Evolutionary conservation across 352 stramenopile genomes (phyloP).

Genomic region (Pythium aquatile): DNA sequence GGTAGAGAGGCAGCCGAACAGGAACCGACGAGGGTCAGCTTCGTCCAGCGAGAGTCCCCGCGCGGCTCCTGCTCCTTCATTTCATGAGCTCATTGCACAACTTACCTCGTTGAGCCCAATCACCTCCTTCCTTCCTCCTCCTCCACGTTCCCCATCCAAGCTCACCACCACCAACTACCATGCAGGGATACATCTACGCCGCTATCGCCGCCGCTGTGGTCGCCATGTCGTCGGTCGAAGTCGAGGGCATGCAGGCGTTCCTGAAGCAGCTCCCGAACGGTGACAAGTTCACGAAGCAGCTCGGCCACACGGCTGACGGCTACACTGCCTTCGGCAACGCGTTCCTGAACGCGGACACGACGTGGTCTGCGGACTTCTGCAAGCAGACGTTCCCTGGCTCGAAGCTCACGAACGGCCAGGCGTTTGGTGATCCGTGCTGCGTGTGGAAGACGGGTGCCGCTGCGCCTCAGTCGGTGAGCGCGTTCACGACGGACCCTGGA

Average conservation of each 20-base stretch:
- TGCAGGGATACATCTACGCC: background rate
- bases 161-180: background rate
- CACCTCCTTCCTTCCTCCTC: no score
- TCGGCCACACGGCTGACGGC: background rate
- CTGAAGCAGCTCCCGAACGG: slow-evolving; percentile 17
- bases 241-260: slow-evolving; percentile 28
- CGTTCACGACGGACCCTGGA: slow-evolving; percentile 21
- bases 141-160: no score
- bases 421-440: slow-evolving; percentile 47
- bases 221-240: slow-evolving; percentile 40
- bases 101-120: no score
- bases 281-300: background rate
- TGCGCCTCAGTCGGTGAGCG: slow-evolving; percentile 13
- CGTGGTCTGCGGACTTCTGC: slow-evolving; percentile 14
- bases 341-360: slow-evolving; percentile 23
- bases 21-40: no score
- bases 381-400: slow-evolving; percentile 34
- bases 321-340: slow-evolving; percentile 17
- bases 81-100: no score
- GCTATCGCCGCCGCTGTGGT: slow-evolving; percentile 40
- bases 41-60: no score
- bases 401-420: slow-evolving; percentile 39
- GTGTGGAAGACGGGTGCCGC: slow-evolving; percentile 29
- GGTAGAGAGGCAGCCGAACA: no score
- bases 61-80: no score